Evolutionary conservation across 148 eudicot species (phyloP), one percentile per base, ranked within the genome.

Genomic region (Tetragonia tetragonoides): DNA sequence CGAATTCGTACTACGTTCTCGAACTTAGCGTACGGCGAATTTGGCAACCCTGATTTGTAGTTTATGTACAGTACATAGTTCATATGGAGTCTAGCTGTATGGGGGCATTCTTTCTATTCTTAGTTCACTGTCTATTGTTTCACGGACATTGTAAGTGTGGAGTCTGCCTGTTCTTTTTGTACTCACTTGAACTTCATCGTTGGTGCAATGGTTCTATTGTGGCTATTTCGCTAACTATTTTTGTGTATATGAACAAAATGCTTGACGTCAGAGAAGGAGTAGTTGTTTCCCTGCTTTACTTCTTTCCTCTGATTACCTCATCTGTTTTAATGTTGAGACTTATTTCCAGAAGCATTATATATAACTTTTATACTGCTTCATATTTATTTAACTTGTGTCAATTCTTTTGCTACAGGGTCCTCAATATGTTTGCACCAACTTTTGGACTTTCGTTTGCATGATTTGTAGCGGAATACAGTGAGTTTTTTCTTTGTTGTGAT

Each of bases 391-490:
- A 70, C 70, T 65, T 57, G 59, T 51, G 53, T 15, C 46, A 40
- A 2, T 39, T 66, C 37, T 18, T 56, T 42, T 75, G 42, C 72
- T 90, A 81, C 94, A 94, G 98, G 98, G 97, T 63, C 98, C 98
- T 81, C 97, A 91, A 65, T 94, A 94, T 84, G 97, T 94, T 39
- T 94, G 98, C 84, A 91, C 89, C 74, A 94, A 85, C 78, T 94
- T 94, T 79, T 92, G 98, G 98, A 91, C 98, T 6, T 94, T 94
- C 68, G 87, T 92, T 75, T 94, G 98, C 78, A 85, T 68, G 76
- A 85, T 92, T 49, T 94, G 98, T 79, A 92, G 98, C 75, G 98
- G 98, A 76, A 92, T 94, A 79, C 98, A 94, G 98, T 94, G 82
- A 92, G 98, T 90, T 75, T 65, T 65, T 76, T 21, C 39, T 73